A percentile compares a stretch with the other conserved stretches of the same genome.
Evolutionary conservation across 106 monocot species (phyloP).

Genomic region (Alisma plantagoaquatica): DNA sequence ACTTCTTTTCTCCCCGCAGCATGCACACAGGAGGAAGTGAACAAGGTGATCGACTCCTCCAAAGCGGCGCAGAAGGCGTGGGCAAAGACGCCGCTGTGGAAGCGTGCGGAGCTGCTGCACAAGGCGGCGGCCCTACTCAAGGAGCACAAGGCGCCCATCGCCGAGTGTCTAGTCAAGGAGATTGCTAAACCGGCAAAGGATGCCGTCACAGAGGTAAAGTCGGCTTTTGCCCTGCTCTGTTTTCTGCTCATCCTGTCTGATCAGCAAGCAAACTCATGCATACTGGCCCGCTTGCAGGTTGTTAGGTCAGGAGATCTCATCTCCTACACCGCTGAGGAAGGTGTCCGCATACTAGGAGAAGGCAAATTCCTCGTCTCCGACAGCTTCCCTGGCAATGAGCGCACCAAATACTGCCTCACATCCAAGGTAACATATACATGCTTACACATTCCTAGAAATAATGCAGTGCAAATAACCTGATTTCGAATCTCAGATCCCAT

Average conservation of each 20-base stretch:
- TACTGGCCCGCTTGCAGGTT: conserved; percentile 27
- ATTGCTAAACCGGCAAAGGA: conserved; percentile 97
- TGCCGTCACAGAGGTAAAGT: conserved; percentile 68
- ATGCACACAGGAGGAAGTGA: conserved; percentile 98
- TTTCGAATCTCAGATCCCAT: neutral
- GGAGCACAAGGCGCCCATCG: conserved; percentile 79
- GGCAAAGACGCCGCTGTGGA: conserved; percentile 96
- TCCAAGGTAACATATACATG: conserved; percentile 50
- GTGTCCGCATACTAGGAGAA: conserved; percentile 78
- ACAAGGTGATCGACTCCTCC: conserved; percentile 72
- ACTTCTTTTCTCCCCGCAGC: conserved; percentile 30
- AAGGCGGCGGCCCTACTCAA: conserved; percentile 82
- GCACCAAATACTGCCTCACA: conserved; percentile 87
- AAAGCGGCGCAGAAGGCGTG: conserved; percentile 86
- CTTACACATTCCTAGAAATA: neutral
- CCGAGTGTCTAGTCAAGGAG: conserved; percentile 96
- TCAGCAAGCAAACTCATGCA: neutral
- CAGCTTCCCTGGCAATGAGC: conserved; percentile 93
- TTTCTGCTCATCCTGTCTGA: neutral
- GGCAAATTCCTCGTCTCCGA: conserved; percentile 93
- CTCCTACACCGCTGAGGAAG: conserved; percentile 95
- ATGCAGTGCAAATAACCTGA: neutral
- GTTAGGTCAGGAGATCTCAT: conserved; percentile 91
- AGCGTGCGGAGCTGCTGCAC: conserved; percentile 90
- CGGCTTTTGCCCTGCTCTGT: neutral